A percentile compares a stretch with the other conserved stretches of the same genome.
These are phyloP conservation scores for Diutina neorugosa DNA, from an alignment of 1,139 yeast genomes.

Conservation along the genomic window DNA sequence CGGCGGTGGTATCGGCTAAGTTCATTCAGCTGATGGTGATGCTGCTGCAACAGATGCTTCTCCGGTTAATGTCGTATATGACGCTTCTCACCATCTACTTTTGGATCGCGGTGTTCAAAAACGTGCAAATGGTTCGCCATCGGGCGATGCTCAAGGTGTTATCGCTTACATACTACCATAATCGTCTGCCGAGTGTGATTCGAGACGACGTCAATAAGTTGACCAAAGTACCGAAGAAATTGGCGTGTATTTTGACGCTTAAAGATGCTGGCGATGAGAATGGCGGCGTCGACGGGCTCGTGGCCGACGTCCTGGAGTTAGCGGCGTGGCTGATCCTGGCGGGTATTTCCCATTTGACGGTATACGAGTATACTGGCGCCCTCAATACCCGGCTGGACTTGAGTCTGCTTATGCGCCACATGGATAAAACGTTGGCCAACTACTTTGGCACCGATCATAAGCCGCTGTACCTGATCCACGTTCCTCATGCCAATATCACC, in stretches of 20 bases:
- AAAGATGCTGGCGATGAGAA: conserved; percentile 72
- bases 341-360: conserved; percentile 58
- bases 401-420: conserved; percentile 45
- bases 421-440: conserved; percentile 47
- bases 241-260: conserved; percentile 63
- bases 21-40: not conserved
- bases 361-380: conserved; percentile 74
- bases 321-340: conserved; percentile 83
- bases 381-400: conserved; percentile 33
- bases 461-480: conserved; percentile 47
- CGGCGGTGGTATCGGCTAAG: not conserved
- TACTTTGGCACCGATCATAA: conserved; percentile 66
- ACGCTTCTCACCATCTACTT: conserved; percentile 43
- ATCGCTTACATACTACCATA: conserved; percentile 64
- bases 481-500: conserved; percentile 46
- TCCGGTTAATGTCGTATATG: conserved; percentile 11
- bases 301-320: conserved; percentile 66
- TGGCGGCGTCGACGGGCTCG: conserved; percentile 77
- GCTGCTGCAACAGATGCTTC: not conserved
- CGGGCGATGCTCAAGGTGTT: conserved; percentile 44
- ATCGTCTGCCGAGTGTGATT: conserved; percentile 76
- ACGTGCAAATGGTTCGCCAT: conserved; percentile 40
- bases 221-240: conserved; percentile 61
- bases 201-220: conserved; percentile 69
- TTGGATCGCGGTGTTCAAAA: conserved; percentile 42